Conservation (phyloP, 2,329 filamentous ascomycete species). For the Botrytis tulipae region DNA sequence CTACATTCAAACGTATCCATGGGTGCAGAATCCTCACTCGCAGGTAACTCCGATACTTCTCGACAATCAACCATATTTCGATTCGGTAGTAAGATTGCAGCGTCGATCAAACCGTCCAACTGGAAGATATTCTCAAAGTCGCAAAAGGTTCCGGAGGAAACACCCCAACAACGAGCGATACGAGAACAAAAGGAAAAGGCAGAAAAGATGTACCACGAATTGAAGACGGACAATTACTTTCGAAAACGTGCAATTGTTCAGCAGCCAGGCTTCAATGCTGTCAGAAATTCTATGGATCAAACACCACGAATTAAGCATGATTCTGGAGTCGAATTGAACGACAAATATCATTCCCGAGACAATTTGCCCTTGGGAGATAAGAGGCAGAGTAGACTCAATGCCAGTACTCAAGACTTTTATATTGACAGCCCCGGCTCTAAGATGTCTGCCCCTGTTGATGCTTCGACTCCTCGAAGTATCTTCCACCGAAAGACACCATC, state of each 20-base stretch:
- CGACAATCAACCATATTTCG: slow-evolving; percentile 50
- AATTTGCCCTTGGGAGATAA: slow-evolving; percentile 32
- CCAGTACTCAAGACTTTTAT: slow-evolving; percentile 26
- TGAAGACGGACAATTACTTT: slow-evolving; percentile 51
- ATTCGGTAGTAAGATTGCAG: slow-evolving; percentile 54
- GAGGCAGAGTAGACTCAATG: slow-evolving; percentile 31
- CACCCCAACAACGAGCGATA: slow-evolving; percentile 44
- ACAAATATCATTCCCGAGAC: slow-evolving; percentile 16
- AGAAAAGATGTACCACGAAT: slow-evolving; percentile 51
- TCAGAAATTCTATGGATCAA: slow-evolving; percentile 8
- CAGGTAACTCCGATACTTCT: slow-evolving; percentile 35
- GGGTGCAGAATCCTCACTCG: slow-evolving; percentile 27
- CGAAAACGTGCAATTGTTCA: slow-evolving; percentile 37
- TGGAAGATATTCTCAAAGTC: slow-evolving; percentile 43
- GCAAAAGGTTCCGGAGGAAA: slow-evolving; percentile 42
- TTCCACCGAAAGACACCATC: slow-evolving; percentile 33
- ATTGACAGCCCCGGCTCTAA: slow-evolving; percentile 20
- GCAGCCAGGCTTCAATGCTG: slow-evolving; percentile 25
- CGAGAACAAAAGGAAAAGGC: slow-evolving; percentile 46
- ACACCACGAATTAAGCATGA: slow-evolving; percentile 31
- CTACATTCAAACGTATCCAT: slow-evolving; percentile 24
- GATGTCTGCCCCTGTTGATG: slow-evolving; percentile 21
- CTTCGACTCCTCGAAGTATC: slow-evolving; percentile 25
- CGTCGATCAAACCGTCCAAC: slow-evolving; percentile 53
- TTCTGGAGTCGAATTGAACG: slow-evolving; percentile 32